A percentile compares a stretch with the other conserved stretches of the same genome.
Conservation (phyloP, 805 yeast species). For the Candida tallmaniae region DNA sequence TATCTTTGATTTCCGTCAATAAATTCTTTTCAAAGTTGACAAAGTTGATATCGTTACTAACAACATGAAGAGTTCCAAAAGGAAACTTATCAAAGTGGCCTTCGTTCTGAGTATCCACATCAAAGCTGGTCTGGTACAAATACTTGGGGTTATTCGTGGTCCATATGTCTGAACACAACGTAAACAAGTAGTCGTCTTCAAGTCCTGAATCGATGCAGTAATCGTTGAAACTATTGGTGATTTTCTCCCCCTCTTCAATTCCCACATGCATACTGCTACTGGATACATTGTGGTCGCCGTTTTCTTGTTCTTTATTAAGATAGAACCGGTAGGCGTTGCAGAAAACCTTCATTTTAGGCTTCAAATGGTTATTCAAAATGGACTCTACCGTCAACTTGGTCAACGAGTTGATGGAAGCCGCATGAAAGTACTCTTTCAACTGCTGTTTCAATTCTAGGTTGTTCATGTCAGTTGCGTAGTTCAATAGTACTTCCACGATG, state of each 20-base stretch:
- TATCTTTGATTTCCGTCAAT: slow-evolving; percentile 23
- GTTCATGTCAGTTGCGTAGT: slow-evolving; percentile 16
- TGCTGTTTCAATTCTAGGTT: slow-evolving; percentile 9
- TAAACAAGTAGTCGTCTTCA: slow-evolving; percentile 31
- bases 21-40: slow-evolving; percentile 28
- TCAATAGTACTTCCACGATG: slow-evolving; percentile 17
- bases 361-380: slow-evolving; percentile 21
- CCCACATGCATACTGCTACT: no score
- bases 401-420: slow-evolving; percentile 13
- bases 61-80: slow-evolving; percentile 25
- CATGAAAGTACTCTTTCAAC: slow-evolving; percentile 17
- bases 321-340: slow-evolving; percentile 28
- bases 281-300: no score
- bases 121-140: neutral
- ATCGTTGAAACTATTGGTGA: slow-evolving; percentile 2
- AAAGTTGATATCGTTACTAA: slow-evolving; percentile 37
- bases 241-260: neutral
- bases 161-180: slow-evolving; percentile 27
- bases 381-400: slow-evolving; percentile 29
- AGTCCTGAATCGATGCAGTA: neutral
- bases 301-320: slow-evolving; percentile 18
- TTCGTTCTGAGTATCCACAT: neutral
- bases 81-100: slow-evolving; percentile 28
- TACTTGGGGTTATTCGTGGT: slow-evolving; percentile 18
- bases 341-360: slow-evolving; percentile 26